Evolutionary conservation across 2,329 filamentous ascomycete genomes (phyloP).

Genomic region (Claviceps capensis): DNA sequence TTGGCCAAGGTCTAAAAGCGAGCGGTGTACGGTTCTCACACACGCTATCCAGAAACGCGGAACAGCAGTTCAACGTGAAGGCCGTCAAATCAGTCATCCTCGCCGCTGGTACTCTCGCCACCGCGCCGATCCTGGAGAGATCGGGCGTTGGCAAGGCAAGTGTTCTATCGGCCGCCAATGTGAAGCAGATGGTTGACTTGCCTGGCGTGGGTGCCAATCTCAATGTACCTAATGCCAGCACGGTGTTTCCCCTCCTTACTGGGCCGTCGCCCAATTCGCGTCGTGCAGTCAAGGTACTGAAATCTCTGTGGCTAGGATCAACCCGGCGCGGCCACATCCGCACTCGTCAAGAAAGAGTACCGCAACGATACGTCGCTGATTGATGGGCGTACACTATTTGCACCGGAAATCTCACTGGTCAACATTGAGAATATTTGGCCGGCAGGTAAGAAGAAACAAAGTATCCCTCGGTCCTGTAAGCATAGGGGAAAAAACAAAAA

Average conservation of each 20-base stretch:
- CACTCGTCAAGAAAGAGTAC: conserved; percentile 8
- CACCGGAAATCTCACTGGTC: conserved; percentile 11
- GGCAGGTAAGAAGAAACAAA: background rate
- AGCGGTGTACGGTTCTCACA: conserved; percentile 5
- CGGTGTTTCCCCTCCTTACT: too few relatives aligned
- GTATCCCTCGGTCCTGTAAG: background rate
- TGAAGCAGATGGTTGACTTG: conserved; percentile 34
- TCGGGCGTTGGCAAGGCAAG: conserved; percentile 36
- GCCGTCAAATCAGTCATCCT: conserved; percentile 7
- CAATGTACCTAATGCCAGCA: conserved; percentile 1
- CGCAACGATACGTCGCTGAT: conserved; percentile 12
- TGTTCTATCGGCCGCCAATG: conserved; percentile 32
- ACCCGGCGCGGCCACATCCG: conserved; percentile 9
- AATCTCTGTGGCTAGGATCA: conserved; percentile 8
- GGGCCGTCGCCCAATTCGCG: background rate
- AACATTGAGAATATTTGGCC: conserved; percentile 11
- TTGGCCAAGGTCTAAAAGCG: conserved; percentile 10
- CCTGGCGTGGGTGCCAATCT: conserved; percentile 35
- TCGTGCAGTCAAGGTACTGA: background rate
- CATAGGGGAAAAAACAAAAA: too few relatives aligned
- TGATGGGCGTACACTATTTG: conserved; percentile 9
- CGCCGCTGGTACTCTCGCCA: conserved; percentile 8
- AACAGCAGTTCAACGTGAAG: background rate
- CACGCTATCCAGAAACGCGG: conserved; percentile 34
- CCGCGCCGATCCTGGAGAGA: conserved; percentile 31